Evolutionary conservation across 2,329 filamentous ascomycete genomes (phyloP).

Genomic region (Elsinoe necatrix): DNA sequence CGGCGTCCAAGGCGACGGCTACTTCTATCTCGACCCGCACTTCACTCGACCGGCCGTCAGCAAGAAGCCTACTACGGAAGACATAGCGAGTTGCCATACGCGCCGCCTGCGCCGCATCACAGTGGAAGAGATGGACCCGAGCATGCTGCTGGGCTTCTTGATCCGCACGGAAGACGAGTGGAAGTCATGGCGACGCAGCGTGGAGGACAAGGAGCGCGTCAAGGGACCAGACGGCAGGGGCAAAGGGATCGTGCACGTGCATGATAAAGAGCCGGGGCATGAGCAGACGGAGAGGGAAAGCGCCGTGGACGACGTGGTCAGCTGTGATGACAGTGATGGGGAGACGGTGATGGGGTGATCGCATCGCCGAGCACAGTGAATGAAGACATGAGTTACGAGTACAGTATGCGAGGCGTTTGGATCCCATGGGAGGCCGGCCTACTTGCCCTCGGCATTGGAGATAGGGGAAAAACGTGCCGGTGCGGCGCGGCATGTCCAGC

Average conservation of each 20-base stretch:
- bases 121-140: conserved; percentile 90
- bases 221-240: conserved; percentile 45
- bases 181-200: conserved; percentile 67
- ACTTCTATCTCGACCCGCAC: conserved; percentile 96
- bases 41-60: conserved; percentile 69
- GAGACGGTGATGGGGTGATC: conserved; percentile 18
- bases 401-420: neutral
- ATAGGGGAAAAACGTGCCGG: no score
- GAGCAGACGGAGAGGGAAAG: conserved; percentile 49
- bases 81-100: conserved; percentile 79
- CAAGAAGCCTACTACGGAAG: conserved; percentile 51
- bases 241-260: conserved; percentile 78
- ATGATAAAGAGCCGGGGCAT: conserved; percentile 54
- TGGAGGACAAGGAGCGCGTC: conserved; percentile 45
- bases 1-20: conserved; percentile 62
- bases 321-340: conserved; percentile 60
- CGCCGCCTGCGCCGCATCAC: conserved; percentile 73
- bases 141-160: conserved; percentile 92
- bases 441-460: no score
- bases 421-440: neutral
- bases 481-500: no score
- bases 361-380: neutral
- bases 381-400: conserved; percentile 4
- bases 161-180: conserved; percentile 78
- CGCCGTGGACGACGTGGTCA: conserved; percentile 84